These are phyloP conservation scores for Talaromyces sp. DNA, from an alignment of 2,329 filamentous ascomycete genomes.

Conservation along the genomic window DNA sequence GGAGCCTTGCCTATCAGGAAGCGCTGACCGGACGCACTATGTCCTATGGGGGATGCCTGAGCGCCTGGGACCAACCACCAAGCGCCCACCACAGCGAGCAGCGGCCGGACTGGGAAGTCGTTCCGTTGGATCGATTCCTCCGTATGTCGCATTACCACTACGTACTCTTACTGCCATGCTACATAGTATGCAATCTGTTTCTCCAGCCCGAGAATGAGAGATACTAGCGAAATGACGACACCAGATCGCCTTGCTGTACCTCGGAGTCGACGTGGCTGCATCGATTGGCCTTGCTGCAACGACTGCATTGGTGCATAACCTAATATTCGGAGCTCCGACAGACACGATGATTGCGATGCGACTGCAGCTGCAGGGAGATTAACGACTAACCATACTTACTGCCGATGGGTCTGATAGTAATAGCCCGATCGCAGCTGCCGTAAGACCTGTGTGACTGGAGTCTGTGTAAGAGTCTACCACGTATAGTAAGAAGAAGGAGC, in stretches of 20 bases:
- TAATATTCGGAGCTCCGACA: not conserved
- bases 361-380: not conserved
- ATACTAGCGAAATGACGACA: not conserved
- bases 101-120: not conserved
- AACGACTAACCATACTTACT: not conserved
- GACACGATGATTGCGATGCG: too few species aligned
- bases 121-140: not conserved
- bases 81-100: not conserved
- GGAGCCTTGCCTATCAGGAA: slow-evolving; percentile 3
- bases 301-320: slow-evolving; percentile 1
- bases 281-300: slow-evolving; percentile 9
- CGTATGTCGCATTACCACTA: not conserved
- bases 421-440: not conserved
- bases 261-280: slow-evolving; percentile 6
- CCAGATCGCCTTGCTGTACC: not conserved
- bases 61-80: slow-evolving; percentile 4
- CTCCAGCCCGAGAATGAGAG: not conserved
- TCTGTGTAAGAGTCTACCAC: too few species aligned
- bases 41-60: not conserved
- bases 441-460: not conserved
- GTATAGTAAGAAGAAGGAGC: not conserved
- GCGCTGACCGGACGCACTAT: slow-evolving; percentile 2
- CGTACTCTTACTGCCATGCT: too few species aligned
- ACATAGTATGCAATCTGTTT: too few species aligned
- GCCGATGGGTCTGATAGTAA: too few species aligned